Base-by-base conservation (phyloP, 2,329 filamentous ascomycete species). In the Fusarium redolens region DNA sequence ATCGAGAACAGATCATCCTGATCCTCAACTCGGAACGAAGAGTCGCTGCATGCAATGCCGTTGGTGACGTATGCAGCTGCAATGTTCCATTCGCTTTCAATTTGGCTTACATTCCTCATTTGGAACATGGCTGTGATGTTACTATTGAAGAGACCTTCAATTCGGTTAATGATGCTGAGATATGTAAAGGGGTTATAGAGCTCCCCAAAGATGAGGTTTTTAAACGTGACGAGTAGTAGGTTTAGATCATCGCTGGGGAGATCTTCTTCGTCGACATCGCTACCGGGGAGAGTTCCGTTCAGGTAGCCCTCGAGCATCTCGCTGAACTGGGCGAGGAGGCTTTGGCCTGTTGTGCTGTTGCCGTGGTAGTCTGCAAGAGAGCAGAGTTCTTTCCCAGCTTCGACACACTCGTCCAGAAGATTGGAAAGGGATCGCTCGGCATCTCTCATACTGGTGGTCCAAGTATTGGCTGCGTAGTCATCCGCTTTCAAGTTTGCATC, bases 401-500 rank as follows among this genome's bases (percentile, higher is more conserved):
- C 14, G 37, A 65, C 47, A 18, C 66, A 69, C 15, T 69, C 65
- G 0, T 69, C 30, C 1, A 69, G 18, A 0, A 69, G 20, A 11
- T 69, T 54, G 15, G 30, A 18, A 22, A 69, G 33, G 1, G 57
- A 13, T 4, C 22, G 20, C 18, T 69, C 65, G 0, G 51, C 28
- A 4, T 69, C 65, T n/a, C n/a, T 15, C 3, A 31, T 20, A 13
- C 40, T 30, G 1, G 17, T 20, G 1, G 66, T 25, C 38, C 51
- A 45, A 0, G 37, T 20, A 3, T 17, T 22, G 12, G 31, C 31
- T 20, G 25, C 22, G 17, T 65, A 77, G 12, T 72, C 71, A 6
- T 67, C 64, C 10, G 66, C 73, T 5, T 68, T 48, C 7, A 71
- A 31, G 7, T 70, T 71, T 14, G 41, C 44, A 51, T 78, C 68